Conservation (phyloP, 129 eudicot genomes). For the Lactuca sativa region DNA sequence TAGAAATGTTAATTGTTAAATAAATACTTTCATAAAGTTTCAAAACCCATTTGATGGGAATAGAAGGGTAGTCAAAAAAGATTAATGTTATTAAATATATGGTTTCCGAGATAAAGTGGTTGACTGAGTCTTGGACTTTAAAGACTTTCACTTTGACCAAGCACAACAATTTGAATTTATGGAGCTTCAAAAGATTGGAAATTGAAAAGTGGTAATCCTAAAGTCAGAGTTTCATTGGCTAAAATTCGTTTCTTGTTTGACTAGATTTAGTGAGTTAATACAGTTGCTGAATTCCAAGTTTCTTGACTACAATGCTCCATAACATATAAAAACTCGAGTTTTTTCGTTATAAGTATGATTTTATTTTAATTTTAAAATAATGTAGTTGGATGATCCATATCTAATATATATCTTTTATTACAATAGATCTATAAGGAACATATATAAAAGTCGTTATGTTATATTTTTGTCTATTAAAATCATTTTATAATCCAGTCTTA, state of each 20-base stretch:
- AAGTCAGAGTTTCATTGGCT: conserved; percentile 21
- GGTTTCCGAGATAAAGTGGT: conserved; percentile 15
- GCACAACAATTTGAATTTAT: conserved; percentile 7
- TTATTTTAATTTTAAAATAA: neutral
- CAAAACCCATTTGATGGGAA: neutral
- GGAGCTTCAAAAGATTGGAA: conserved; percentile 23
- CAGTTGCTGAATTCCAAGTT: conserved; percentile 15
- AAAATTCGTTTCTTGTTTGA: conserved; percentile 15
- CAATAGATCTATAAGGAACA: neutral
- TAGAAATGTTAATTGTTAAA: neutral
- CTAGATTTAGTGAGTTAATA: conserved; percentile 13
- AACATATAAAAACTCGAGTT: neutral
- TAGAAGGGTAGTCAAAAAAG: conserved; percentile 17
- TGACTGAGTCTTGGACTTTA: conserved; percentile 7
- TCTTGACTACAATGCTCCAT: conserved; percentile 14
- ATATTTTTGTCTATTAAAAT: too few relatives aligned
- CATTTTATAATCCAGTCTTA: too few relatives aligned
- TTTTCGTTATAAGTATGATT: neutral
- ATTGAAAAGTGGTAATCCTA: conserved; percentile 18
- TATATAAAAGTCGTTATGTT: too few relatives aligned
- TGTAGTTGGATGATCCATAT: too few relatives aligned
- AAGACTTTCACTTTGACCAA: conserved; percentile 14
- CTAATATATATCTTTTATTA: neutral
- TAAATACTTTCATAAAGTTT: neutral
- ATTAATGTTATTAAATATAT: neutral